These are phyloP conservation scores for Zasmidium cellare DNA, from an alignment of 2,329 filamentous ascomycete genomes.

Conservation along the genomic window DNA sequence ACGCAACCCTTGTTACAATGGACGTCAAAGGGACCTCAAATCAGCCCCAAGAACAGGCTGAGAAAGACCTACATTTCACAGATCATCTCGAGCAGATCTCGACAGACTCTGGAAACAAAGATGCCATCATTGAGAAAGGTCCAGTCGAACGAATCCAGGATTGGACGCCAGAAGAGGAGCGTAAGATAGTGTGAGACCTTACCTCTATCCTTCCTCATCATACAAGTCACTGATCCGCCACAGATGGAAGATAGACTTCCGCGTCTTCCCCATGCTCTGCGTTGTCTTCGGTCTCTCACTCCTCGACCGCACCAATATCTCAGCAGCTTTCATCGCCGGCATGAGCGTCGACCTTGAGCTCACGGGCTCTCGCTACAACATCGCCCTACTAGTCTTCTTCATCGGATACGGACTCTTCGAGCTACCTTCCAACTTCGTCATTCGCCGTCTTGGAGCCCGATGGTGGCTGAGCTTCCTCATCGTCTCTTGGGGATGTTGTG, in stretches of 20 bases:
- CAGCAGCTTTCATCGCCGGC: constrained; percentile 70
- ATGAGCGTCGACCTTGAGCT: constrained; percentile 41
- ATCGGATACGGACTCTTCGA: constrained; percentile 36
- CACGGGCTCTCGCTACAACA: constrained; percentile 29
- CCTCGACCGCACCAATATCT: constrained; percentile 77
- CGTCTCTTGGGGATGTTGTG: constrained; percentile 58
- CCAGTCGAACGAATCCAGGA: constrained; percentile 11
- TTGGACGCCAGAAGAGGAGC: constrained; percentile 36
- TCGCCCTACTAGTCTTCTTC: constrained; percentile 36
- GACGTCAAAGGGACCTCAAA: background rate
- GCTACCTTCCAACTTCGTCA: constrained; percentile 34
- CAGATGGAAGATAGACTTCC: constrained; percentile 33
- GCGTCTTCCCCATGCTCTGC: constrained; percentile 37
- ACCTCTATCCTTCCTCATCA: background rate
- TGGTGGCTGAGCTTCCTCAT: constrained; percentile 35
- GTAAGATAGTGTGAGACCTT: constrained; percentile 26
- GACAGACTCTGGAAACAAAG: constrained; percentile 7
- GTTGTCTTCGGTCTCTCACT: constrained; percentile 58
- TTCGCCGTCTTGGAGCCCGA: constrained; percentile 34
- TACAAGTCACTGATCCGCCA: background rate
- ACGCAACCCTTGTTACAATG: background rate
- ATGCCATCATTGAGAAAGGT: constrained; percentile 1
- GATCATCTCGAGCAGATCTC: constrained; percentile 14
- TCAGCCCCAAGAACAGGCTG: background rate
- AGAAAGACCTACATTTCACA: constrained; percentile 8